These are phyloP conservation scores for Fusarium avenaceum DNA, from an alignment of 2,329 filamentous ascomycete genomes.

Conservation along the genomic window DNA sequence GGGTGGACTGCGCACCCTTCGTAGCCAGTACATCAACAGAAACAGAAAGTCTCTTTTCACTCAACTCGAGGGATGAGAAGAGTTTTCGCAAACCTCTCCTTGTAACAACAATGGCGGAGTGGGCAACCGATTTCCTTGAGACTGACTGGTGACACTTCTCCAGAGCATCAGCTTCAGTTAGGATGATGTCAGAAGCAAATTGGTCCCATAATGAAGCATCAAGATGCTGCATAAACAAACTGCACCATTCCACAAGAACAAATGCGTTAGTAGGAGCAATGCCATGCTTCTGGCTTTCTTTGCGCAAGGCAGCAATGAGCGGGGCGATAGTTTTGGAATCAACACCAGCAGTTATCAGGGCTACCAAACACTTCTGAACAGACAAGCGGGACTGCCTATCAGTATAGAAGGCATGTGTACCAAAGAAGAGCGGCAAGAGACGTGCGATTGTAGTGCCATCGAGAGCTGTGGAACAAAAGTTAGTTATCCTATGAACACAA, in stretches of 20 bases:
- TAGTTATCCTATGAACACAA: constrained; percentile 34
- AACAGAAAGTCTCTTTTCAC: constrained; percentile 71
- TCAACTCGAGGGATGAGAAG: constrained; percentile 69
- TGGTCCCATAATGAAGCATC: constrained; percentile 73
- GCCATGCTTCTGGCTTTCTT: constrained; percentile 80
- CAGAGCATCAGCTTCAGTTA: constrained; percentile 78
- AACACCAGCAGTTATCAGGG: constrained; percentile 71
- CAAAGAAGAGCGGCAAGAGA: constrained; percentile 82
- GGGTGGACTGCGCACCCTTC: constrained; percentile 73
- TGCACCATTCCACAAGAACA: constrained; percentile 91
- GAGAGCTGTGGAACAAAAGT: constrained; percentile 56
- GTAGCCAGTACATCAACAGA: constrained; percentile 76
- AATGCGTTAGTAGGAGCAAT: constrained; percentile 87
- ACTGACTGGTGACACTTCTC: constrained; percentile 81
- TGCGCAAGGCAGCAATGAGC: constrained; percentile 75
- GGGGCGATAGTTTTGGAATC: constrained; percentile 70
- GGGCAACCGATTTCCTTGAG: constrained; percentile 73
- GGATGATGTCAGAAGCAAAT: constrained; percentile 74
- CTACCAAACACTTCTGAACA: constrained; percentile 82
- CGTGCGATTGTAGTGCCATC: constrained; percentile 63
- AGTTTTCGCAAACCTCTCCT: constrained; percentile 83
- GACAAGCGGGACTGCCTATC: constrained; percentile 87
- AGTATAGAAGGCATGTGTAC: constrained; percentile 87
- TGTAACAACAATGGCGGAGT: constrained; percentile 82
- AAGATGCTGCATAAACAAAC: constrained; percentile 80